These are phyloP conservation scores for Lasiodiplodia theobromae DNA, from an alignment of 2,329 filamentous ascomycete species.

Conservation along the genomic window DNA sequence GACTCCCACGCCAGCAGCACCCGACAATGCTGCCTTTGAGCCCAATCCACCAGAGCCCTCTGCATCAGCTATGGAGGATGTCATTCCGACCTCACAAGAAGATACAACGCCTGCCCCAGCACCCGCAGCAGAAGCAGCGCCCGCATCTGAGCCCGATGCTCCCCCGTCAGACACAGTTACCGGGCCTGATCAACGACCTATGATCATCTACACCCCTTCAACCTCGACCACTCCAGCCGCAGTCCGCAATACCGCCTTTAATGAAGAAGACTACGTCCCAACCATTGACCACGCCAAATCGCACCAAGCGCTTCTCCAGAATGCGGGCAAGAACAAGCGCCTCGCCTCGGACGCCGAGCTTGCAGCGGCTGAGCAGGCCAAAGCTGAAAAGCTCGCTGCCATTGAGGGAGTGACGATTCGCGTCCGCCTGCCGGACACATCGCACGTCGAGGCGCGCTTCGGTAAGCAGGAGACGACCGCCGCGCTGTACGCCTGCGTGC, in stretches of 20 bases:
- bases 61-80: constrained; percentile 28
- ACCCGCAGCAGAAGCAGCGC: constrained; percentile 31
- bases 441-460: constrained; percentile 76
- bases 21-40: constrained; percentile 38
- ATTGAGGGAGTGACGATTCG: constrained; percentile 74
- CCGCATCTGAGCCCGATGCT: constrained; percentile 33
- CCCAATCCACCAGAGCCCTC: constrained; percentile 27
- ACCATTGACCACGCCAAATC: constrained; percentile 78
- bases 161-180: constrained; percentile 32
- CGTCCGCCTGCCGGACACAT: constrained; percentile 88
- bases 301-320: constrained; percentile 72
- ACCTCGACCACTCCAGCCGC: constrained; percentile 76
- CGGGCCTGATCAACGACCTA: constrained; percentile 53
- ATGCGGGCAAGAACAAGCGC: constrained; percentile 72
- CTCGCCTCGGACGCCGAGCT: constrained; percentile 85
- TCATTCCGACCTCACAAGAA: constrained; percentile 32
- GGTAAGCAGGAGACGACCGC: constrained; percentile 71
- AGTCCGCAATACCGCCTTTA: constrained; percentile 66
- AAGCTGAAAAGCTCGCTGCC: constrained; percentile 69
- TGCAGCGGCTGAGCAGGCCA: constrained; percentile 70
- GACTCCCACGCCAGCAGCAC: constrained; percentile 38
- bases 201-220: constrained; percentile 81
- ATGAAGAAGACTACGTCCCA: constrained; percentile 78
- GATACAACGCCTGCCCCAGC: constrained; percentile 36
- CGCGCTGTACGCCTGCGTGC: constrained; percentile 77